Base-by-base conservation (phyloP, 805 yeast species). In the Candida maesae region DNA sequence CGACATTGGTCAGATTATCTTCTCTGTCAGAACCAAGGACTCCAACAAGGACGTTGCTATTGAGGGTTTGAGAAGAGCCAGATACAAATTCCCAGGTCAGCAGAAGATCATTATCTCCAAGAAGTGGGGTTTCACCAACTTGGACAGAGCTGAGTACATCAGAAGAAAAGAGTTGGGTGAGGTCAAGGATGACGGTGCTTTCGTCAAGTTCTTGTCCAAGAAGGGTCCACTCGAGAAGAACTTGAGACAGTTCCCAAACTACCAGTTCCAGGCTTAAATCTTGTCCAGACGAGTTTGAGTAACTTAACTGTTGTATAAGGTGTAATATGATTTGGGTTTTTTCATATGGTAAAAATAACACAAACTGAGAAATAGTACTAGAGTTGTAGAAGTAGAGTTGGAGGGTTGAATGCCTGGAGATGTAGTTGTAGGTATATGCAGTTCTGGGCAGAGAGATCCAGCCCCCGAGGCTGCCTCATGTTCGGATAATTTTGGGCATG, bases 51-150 rank as follows among this genome's bases (percentile, higher is more conserved):
- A 78, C 49, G 95, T 87, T 70, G 96, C 88, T 60, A 78, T 93
- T 65, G 99, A 93, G 81, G 99, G 91, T 80, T 86, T 93, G 74
- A 91, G 99, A 82, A 91, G 99, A 84, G 95, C 97, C 59, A 91
- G 98, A 81, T 93, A 93, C 87, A 93, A 93, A 91, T 93, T 93
- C 98, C 99, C 99, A 74, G 99, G 99, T 80, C 99, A 93, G 81
- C 99, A 93, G 79, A 91, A 83, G 82, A 93, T 93, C 70, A 93
- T 93, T 67, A 76, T 93, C 74, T 93, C 99, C 62, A 93, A 93
- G 95, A 93, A 93, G 79, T 93, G 99, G 99, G 99, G 99, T 78
- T 93, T 93, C 97, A 93, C 99, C 74, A 86, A 85, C 74, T 84
- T 93, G 69, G 80, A 91, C 95, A 87, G 99, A 79, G 95, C 78